Percentiles rank a stretch among this genome's conserved stretches.
Evolutionary conservation across 805 yeast genomes (phyloP).

Genomic region (Sporopachydermia quercuum): DNA sequence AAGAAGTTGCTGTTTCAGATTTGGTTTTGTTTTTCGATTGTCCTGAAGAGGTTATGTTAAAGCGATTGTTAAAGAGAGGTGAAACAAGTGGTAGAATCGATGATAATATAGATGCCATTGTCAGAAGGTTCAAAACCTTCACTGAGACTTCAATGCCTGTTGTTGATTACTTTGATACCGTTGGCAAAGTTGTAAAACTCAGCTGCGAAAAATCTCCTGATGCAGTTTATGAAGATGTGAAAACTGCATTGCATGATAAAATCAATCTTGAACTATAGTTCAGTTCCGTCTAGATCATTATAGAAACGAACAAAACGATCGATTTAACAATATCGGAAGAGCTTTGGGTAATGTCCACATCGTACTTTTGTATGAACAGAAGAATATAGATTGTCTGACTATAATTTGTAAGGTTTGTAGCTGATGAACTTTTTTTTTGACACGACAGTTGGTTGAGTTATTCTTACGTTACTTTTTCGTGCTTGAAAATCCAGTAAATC

Average conservation of each 20-base stretch:
- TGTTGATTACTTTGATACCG: slow-evolving; percentile 63
- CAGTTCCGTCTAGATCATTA: too few species aligned
- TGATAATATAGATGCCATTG: slow-evolving; percentile 83
- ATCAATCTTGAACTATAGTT: background rate
- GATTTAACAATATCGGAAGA: too few species aligned
- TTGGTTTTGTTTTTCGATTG: slow-evolving; percentile 56
- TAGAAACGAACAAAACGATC: too few species aligned
- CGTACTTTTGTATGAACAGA: too few species aligned
- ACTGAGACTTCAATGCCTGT: slow-evolving; percentile 89
- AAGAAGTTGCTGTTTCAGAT: slow-evolving; percentile 28
- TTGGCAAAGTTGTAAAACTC: slow-evolving; percentile 62
- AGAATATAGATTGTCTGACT: too few species aligned
- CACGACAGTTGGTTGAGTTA: background rate
- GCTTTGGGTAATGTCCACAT: too few species aligned
- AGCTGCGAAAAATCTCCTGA: slow-evolving; percentile 73
- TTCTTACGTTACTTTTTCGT: slow-evolving; percentile 1
- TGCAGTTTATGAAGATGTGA: slow-evolving; percentile 55
- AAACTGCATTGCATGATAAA: slow-evolving; percentile 37
- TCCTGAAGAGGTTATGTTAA: slow-evolving; percentile 70
- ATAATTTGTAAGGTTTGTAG: too few species aligned
- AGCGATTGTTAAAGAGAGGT: slow-evolving; percentile 77
- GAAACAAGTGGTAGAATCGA: slow-evolving; percentile 90
- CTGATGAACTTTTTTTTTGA: too few species aligned
- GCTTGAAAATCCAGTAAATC: background rate
- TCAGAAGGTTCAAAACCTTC: slow-evolving; percentile 77